Percentiles rank a stretch among this genome's conserved stretches.
These are phyloP conservation scores for Phytopythium delawarense DNA, from an alignment of 352 stramenopile species.

Conservation along the genomic window DNA sequence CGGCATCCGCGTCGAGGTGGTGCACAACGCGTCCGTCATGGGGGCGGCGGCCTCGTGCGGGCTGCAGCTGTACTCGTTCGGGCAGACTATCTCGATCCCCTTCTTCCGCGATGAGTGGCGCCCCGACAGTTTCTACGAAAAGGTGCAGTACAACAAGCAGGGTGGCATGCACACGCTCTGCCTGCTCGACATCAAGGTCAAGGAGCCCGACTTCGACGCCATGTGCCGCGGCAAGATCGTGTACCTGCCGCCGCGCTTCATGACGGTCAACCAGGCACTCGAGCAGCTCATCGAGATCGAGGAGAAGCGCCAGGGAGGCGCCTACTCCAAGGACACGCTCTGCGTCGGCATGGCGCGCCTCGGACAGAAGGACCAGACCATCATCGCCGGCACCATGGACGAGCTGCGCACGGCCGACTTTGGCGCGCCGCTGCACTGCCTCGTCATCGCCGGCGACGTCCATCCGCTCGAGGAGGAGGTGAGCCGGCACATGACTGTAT, in stretches of 20 bases:
- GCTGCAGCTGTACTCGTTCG: conserved; percentile 98
- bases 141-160: conserved; percentile 95
- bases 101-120: conserved; percentile 97
- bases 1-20: conserved; percentile 93
- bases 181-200: conserved; percentile 99
- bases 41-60: conserved; percentile 93
- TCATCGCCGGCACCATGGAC: conserved; percentile 95
- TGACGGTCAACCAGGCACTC: conserved; percentile 95
- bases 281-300: conserved; percentile 96
- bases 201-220: conserved; percentile 98
- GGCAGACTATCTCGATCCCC: conserved; percentile 97
- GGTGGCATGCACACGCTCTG: conserved; percentile 98
- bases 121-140: conserved; percentile 97
- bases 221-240: conserved; percentile 92
- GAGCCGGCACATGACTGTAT: conserved; percentile 1
- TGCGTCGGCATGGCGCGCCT: conserved; percentile 95
- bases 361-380: conserved; percentile 90
- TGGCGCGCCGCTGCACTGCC: conserved; percentile 94
- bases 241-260: conserved; percentile 96
- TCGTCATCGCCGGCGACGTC: conserved; percentile 95
- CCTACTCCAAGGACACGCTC: conserved; percentile 78
- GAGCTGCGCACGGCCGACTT: conserved; percentile 94
- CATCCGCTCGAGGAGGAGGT: conserved; percentile 97
- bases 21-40: conserved; percentile 99
- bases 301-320: conserved; percentile 77